Evolutionary conservation across 2,329 filamentous ascomycete genomes (phyloP).

Genomic region (Microdochium trichocladiopsis): DNA sequence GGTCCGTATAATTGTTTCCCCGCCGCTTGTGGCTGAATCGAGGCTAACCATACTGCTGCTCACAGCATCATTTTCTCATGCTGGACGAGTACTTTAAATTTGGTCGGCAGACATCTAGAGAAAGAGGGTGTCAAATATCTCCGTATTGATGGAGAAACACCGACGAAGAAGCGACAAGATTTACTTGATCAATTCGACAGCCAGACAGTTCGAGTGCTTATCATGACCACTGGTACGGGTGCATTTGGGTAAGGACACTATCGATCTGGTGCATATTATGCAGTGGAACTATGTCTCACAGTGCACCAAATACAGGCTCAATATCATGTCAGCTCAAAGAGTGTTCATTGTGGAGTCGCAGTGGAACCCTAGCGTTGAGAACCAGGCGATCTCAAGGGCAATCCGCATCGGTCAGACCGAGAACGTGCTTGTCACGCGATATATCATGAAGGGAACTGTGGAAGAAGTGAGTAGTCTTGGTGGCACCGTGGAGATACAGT

Average conservation of each 20-base stretch:
- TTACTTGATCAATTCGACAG: slow-evolving; percentile 30
- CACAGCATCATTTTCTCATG: slow-evolving; percentile 37
- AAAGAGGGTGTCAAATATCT: slow-evolving; percentile 17
- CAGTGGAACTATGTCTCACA: background rate
- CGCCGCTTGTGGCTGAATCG: slow-evolving; percentile 7
- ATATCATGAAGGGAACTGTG: slow-evolving; percentile 32
- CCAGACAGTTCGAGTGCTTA: slow-evolving; percentile 25
- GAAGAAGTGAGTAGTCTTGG: slow-evolving; percentile 29
- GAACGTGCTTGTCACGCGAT: slow-evolving; percentile 35
- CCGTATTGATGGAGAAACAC: slow-evolving; percentile 36
- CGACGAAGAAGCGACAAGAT: slow-evolving; percentile 23
- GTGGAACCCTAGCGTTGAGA: slow-evolving; percentile 46
- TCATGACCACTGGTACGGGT: slow-evolving; percentile 47
- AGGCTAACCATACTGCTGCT: slow-evolving; percentile 3
- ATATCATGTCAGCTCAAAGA: slow-evolving; percentile 38
- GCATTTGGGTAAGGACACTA: slow-evolving; percentile 33
- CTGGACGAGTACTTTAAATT: slow-evolving; percentile 34
- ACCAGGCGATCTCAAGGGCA: slow-evolving; percentile 42
- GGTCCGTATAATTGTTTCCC: slow-evolving; percentile 7
- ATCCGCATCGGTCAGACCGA: slow-evolving; percentile 36
- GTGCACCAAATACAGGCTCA: slow-evolving; percentile 23
- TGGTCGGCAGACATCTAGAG: slow-evolving; percentile 23
- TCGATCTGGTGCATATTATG: background rate
- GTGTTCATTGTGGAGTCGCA: slow-evolving; percentile 46
- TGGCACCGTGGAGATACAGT: background rate